Evolutionary conservation across 495 filamentous ascomycete genomes (phyloP).

Genomic region (Extremus antarcticus): DNA sequence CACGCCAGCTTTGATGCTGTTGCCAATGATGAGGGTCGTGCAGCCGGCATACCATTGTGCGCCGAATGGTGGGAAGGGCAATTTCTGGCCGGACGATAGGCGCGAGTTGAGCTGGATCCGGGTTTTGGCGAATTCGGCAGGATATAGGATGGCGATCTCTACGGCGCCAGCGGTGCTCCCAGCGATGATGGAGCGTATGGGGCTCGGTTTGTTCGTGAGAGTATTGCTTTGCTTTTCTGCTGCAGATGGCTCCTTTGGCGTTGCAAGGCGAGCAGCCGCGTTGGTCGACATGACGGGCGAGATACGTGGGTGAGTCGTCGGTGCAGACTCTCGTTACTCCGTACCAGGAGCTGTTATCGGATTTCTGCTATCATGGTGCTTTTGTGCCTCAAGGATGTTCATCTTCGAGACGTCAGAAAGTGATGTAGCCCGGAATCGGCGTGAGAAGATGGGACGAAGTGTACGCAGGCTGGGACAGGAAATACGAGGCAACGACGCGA

Average conservation of each 20-base stretch:
- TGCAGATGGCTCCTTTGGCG: background rate
- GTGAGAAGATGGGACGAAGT: no score
- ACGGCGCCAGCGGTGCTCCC: slow-evolving; percentile 85
- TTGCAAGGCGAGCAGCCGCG: background rate
- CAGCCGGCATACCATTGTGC: slow-evolving; percentile 95
- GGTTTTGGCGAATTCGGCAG: slow-evolving; percentile 96
- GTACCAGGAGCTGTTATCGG: background rate
- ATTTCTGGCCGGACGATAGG: slow-evolving; percentile 66
- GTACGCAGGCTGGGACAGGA: no score
- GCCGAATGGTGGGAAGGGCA: slow-evolving; percentile 94
- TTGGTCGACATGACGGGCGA: background rate
- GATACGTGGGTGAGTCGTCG: background rate
- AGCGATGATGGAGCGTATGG: slow-evolving; percentile 75
- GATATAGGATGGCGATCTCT: slow-evolving; percentile 97
- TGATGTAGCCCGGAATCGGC: no score
- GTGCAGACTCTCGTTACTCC: background rate
- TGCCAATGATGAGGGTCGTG: slow-evolving; percentile 92
- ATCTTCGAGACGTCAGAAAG: no score
- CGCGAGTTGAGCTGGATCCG: slow-evolving; percentile 84
- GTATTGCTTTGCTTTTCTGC: background rate
- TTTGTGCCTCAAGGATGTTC: no score
- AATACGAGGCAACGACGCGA: no score
- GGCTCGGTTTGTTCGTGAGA: slow-evolving; percentile 54
- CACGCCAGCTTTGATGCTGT: slow-evolving; percentile 90
- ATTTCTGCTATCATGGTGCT: background rate